Evolutionary conservation across 768 basidiomycete species (phyloP).

Genomic region (Gloeopeniophorella convolvens): DNA sequence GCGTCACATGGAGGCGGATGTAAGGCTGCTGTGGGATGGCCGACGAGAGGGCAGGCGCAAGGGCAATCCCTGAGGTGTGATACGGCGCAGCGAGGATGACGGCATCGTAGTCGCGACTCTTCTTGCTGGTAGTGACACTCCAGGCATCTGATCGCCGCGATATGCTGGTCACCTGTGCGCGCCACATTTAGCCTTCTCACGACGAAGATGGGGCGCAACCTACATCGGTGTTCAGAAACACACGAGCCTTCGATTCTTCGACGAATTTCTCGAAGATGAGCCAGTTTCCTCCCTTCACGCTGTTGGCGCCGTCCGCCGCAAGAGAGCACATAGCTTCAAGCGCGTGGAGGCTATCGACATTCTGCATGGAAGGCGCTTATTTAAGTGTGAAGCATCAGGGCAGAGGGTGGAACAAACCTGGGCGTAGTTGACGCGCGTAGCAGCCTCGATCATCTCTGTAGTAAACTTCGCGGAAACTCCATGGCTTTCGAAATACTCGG

Average conservation of each 20-base stretch:
- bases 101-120: conserved; percentile 48
- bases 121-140: conserved; percentile 44
- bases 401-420: conserved; percentile 37
- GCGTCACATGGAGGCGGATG: conserved; percentile 81
- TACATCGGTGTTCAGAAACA: conserved; percentile 69
- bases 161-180: conserved; percentile 36
- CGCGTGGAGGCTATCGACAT: conserved; percentile 67
- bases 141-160: conserved; percentile 35
- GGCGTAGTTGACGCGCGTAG: conserved; percentile 76
- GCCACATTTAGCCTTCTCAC: neutral
- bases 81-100: conserved; percentile 87
- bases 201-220: conserved; percentile 9
- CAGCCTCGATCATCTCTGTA: conserved; percentile 66
- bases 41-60: conserved; percentile 42
- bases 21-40: conserved; percentile 69
- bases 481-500: conserved; percentile 46
- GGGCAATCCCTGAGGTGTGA: conserved; percentile 54
- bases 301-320: conserved; percentile 60
- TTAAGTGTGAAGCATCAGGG: neutral
- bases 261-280: conserved; percentile 82
- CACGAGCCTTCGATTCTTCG: conserved; percentile 55
- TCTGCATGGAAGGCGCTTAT: conserved; percentile 35
- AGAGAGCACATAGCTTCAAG: conserved; percentile 67
- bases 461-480: conserved; percentile 53
- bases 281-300: conserved; percentile 75